Evolutionary conservation across 1,284 basidiomycete species (phyloP), one percentile per base, ranked within the genome.

Genomic region (Cystobasidium slooffiae): DNA sequence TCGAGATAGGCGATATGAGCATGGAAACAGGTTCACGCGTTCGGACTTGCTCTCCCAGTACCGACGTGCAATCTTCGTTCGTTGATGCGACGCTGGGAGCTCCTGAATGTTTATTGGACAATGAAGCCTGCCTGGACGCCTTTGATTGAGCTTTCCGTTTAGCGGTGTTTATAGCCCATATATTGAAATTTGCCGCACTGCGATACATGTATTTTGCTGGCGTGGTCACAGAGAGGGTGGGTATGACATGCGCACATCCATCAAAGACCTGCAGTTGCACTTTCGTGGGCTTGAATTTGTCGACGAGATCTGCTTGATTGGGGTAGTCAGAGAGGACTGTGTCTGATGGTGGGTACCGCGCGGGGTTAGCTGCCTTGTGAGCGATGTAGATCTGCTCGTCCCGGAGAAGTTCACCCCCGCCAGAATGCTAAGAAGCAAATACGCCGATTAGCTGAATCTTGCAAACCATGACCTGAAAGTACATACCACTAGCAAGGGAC

Each of bases 401-500:
- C 14, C 80, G 78, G 1, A 86, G 80, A 6, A 86, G 82, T 76
- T 86, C 85, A n/a, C 79, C 81, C 31, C 84, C 82, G 6, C 85
- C 85, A 0, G 83, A 84, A 14, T 82, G 76, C 82, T 83, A 53
- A 16, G 16, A 31, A 49, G 22, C n/a, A 10, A 47, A 12, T 10
- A 10, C 41, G 44, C 12, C 39, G 43, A 10, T 44, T 18, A 62
- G 37, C 62, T 53, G 16, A 72, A 55, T 37, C 52, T 0, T 8
- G 20, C 47, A 7, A 1, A 24, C 5, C 1, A 37, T 6, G 31
- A 24, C 18, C 18, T 12, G 24, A n/a, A 7, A 0, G 6, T 8
- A 78, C 82, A 65, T 65, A 85, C 81, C 41, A 86, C 84, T 68
- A 84, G 82, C n/a, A 86, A 78, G 0, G 85, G 85, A 46, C 85